Base-by-base conservation (phyloP, 192 early-diverging fungal species). In the Diversispora epigaea region DNA sequence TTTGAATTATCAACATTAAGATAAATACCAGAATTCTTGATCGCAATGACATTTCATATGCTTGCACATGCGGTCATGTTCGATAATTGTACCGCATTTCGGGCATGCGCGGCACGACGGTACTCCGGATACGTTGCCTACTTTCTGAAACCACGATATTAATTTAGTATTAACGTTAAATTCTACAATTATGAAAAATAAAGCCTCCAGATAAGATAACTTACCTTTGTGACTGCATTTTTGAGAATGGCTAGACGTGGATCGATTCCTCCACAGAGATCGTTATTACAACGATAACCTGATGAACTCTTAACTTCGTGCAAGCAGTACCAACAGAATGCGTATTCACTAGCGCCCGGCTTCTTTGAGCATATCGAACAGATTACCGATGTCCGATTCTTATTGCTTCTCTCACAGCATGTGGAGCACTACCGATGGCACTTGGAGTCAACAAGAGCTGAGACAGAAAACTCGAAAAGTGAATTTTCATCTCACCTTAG, bases 1-100 rank as follows among this genome's bases (percentile, higher is more conserved):
- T 43, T 43, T 63, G 60, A 61, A 61, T 61, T 61, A 61, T 52
- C 50, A 52, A 52, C 17, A 52, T 61, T 41, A 61, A 41, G 39
- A 61, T 63, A 63, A 63, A 44, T 63, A 63, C 61, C 61, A 63
- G 61, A 63, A 63, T 44, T 63, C 15, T 44, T 63, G 61, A 41
- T 63, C 61, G 5, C 61, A 63, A 41, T 11, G 61, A 63, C 61
- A 63, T 63, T 17, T 63, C 61, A 63, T 63, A 63, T 63, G 61
- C 6, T 63, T 63, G 12, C 61, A 63, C 0, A 17, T 63, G 25
- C 40, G 12, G 40, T 63, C 61, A 41, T 63, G 61, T 63, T 63
- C 61, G 61, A 63, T 63, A 63, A 63, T 63, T 63, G 61, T 63
- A n/a, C 61, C 61, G 41, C 61, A 63, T 63, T 44, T 63, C 6